Evolutionary conservation across 495 filamentous ascomycete species (phyloP), one percentile per base, ranked within the genome.

Genomic region (Hyaloscypha bicolor): DNA sequence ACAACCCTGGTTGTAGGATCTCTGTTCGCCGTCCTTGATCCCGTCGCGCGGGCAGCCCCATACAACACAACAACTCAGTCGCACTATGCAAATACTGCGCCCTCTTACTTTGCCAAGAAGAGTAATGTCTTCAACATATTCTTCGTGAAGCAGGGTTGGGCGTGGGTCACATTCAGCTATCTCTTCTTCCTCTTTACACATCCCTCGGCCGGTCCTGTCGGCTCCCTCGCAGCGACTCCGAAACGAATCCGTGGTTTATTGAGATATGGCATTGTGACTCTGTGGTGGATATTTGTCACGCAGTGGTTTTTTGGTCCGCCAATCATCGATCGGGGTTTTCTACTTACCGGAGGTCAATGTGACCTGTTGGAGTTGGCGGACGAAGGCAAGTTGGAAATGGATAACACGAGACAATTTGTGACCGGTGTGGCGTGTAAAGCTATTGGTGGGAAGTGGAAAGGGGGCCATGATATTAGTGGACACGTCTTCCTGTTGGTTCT

Each of bases 241-340:
- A 73, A 75, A n/a, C 73, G 80, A 14, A 62, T 83, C 0, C 80
- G 85, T 48, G 91, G 88, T 0, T 51, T 78, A 9, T 52, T 88
- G 11, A 81, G 95, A 3, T 98, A 93, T 84, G 79, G 69, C 4
- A 76, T 92, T 8, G 87, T 91, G 0, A 95, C 93, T 6, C 56
- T 75, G 2, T 91, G 86, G 79, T 96, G 93, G 93, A 83, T 90
- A 31, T 75, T 87, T 21, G 86, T 92, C 21, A 99, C 96, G 70
- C 95, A 97, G 81, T 97, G 94, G 95, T 97, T 89, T 75, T 97
- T 99, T 71, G 95, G 95, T 0, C 88, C 95, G 25, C 81, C 92
- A 8, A 79, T 98, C 14, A 95, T 97, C 69, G 95, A 99, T 76
- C 85, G 93, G 3, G 83, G 88, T 9, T 99, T 98, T 68, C 73